Evolutionary conservation across 148 eudicot genomes (phyloP).

Genomic region (Tetragonia tetragonoides): DNA sequence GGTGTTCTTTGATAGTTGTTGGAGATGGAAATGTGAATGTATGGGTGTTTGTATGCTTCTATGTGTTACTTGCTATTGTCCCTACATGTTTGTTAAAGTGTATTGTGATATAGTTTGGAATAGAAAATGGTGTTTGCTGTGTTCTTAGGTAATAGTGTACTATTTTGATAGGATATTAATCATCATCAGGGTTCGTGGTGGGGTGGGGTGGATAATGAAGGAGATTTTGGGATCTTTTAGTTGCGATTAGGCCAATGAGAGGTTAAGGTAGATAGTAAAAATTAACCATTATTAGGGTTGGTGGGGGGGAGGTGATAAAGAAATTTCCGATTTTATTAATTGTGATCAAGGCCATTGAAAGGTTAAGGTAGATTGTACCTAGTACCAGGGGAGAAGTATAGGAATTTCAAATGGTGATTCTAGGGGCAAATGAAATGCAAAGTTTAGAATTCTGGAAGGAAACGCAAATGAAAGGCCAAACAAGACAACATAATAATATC

Average conservation of each 20-base stretch:
- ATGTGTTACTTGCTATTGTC: not conserved
- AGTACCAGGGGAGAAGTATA: not conserved
- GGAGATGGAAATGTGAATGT: slow-evolving; percentile 9
- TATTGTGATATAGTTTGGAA: not conserved
- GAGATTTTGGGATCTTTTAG: too few species aligned
- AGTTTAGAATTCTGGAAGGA: not conserved
- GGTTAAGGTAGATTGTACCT: not conserved
- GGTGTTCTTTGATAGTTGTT: not conserved
- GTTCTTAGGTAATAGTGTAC: not conserved
- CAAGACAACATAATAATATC: too few species aligned
- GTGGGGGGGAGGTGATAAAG: not conserved
- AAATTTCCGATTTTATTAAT: not conserved
- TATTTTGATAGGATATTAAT: too few species aligned
- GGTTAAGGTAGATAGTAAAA: too few species aligned
- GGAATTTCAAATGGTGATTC: not conserved
- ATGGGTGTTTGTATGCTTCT: not conserved
- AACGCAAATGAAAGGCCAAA: not conserved
- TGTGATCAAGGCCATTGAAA: not conserved
- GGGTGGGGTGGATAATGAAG: too few species aligned
- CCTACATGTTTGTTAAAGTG: not conserved
- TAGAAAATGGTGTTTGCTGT: not conserved
- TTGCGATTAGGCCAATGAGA: too few species aligned
- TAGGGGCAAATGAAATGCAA: not conserved
- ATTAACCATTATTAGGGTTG: too few species aligned
- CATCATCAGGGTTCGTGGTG: too few species aligned